Base-by-base conservation (phyloP, 345 rosid genomes). In the Anacardium occidentale region DNA sequence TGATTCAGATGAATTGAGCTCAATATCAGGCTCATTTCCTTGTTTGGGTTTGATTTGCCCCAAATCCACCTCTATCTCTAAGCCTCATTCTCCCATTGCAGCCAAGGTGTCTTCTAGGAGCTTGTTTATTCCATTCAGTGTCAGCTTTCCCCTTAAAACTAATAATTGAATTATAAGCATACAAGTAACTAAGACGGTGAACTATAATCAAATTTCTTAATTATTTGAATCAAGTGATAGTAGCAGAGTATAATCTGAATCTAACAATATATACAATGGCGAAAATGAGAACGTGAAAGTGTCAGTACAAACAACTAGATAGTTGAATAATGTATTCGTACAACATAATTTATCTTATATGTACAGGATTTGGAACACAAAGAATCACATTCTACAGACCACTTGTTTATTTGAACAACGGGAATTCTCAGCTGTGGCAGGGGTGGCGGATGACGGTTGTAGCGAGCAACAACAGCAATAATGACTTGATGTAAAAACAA, bases 261-360 rank as follows among this genome's bases (percentile, higher is more conserved):
- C 45, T 63, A 62, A 62, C 34, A 64, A 45, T 82, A 80, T 84
- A 65, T 76, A 80, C 83, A 82, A 11, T 4, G 56, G 32, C 75
- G 68, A 67, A 74, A 51, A 58, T 44, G 17, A 32, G 75, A 20
- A 18, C 21, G 14, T n/a, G 42, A 21, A 10, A 44, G 53, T 44
- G 17, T 3, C 10, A 29, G 54, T 45, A 60, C 58, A 29, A 11
- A 40, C 66, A 71, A 71, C 66, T 6, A 24, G 20, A 69, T 42
- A 55, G 63, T 24, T 56, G 73, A 78, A 69, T 73, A 68, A 73
- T 47, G 47, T 62, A 73, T 68, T 61, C 78, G 34, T 69, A 80
- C 82, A 82, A 60, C 75, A 74, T 63, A 64, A 74, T 59, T 74
- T 75, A 80, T 69, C 76, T 76, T 56, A 45, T 69, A 68, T 70